Conservation (phyloP, 495 filamentous ascomycete genomes). For the Daldinia vernicosa region DNA sequence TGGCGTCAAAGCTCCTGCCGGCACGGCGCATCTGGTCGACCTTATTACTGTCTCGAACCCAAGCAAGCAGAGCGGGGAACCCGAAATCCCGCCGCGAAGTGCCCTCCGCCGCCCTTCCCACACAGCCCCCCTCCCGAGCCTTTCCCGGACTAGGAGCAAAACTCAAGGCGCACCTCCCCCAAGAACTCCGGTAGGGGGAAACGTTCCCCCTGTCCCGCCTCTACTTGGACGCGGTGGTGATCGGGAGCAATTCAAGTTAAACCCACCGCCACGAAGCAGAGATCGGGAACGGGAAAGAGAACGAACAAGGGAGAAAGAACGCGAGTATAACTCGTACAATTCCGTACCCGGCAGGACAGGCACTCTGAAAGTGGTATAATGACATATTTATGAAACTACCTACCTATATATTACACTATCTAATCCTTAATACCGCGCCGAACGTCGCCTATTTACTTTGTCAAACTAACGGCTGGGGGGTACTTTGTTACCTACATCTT, state of each 20-base stretch:
- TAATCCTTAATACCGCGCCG: constrained; percentile 19
- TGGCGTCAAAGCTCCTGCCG: constrained; percentile 69
- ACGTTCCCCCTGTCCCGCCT: constrained; percentile 37
- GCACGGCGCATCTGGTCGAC: constrained; percentile 68
- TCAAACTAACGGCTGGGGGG: not conserved
- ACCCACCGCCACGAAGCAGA: constrained; percentile 25
- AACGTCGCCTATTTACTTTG: constrained; percentile 18
- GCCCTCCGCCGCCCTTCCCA: constrained; percentile 32
- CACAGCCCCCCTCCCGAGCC: constrained; percentile 30
- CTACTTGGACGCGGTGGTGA: constrained; percentile 17
- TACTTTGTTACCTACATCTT: not conserved
- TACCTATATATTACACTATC: not conserved
- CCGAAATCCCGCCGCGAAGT: constrained; percentile 38
- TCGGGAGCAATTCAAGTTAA: constrained; percentile 4
- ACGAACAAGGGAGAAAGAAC: constrained; percentile 35
- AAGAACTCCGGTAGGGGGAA: constrained; percentile 7
- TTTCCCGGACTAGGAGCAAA: constrained; percentile 42
- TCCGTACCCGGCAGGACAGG: constrained; percentile 44
- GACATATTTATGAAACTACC: not conserved
- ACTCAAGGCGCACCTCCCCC: constrained; percentile 37
- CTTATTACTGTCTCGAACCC: constrained; percentile 36
- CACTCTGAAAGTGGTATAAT: constrained; percentile 46
- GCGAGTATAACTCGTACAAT: constrained; percentile 44
- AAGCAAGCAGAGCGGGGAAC: constrained; percentile 6
- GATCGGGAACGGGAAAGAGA: constrained; percentile 31